phyloP scores from a whole-genome alignment of 768 basidiomycete genomes.

The Phaeotremella fagi region DNA sequence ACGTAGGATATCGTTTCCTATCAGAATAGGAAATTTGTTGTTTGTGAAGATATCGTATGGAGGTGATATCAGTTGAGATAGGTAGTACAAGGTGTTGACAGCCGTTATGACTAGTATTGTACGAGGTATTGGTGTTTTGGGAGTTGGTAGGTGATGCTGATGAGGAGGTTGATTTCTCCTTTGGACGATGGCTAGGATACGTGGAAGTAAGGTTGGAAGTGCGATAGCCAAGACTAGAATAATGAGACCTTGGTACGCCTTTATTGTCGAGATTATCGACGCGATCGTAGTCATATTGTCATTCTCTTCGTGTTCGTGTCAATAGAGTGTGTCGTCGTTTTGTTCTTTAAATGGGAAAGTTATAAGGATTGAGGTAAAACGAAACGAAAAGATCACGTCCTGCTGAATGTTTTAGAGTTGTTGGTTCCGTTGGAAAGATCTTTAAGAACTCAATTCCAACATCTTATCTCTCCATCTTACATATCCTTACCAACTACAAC shows the following conservation, averaged over 20 bases:
- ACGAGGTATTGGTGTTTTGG: constrained; percentile 1
- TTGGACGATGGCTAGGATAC: constrained; percentile 7
- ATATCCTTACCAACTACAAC: neutral
- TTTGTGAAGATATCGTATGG: constrained; percentile 37
- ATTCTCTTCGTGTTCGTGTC: no score
- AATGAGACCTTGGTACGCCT: constrained; percentile 21
- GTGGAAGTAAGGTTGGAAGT: constrained; percentile 26
- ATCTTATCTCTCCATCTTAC: neutral
- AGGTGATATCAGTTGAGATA: constrained; percentile 21
- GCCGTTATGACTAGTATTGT: constrained; percentile 17
- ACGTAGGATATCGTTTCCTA: constrained; percentile 17
- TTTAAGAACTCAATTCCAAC: neutral
- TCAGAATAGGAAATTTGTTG: constrained; percentile 25
- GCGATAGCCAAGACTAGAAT: constrained; percentile 22
- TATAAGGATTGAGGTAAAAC: neutral
- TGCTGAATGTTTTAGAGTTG: no score
- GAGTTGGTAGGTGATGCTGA: constrained; percentile 4
- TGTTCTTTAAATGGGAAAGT: no score
- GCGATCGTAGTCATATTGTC: no score
- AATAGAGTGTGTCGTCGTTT: no score
- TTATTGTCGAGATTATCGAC: constrained; percentile 10
- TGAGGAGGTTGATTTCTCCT: constrained; percentile 1
- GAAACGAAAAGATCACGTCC: neutral
- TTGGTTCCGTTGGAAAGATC: no score
- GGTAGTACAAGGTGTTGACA: constrained; percentile 22